Evolutionary conservation across 805 yeast genomes (phyloP).

Genomic region (Ogataea methylovora): DNA sequence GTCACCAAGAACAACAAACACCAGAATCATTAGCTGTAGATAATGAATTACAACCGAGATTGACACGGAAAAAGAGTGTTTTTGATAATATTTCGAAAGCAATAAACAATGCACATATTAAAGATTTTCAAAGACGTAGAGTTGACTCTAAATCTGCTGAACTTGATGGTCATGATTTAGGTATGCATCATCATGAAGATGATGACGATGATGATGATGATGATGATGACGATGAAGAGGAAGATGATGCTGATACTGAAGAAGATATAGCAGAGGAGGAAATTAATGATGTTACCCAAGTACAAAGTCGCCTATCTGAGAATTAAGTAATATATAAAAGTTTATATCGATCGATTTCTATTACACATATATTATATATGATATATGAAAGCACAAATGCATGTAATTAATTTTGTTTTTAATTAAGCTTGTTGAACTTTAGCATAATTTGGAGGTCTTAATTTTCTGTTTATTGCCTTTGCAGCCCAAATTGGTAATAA

Average conservation of each 20-base stretch:
- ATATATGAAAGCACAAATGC: not conserved
- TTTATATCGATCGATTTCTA: not conserved
- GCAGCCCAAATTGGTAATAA: constrained; percentile 86
- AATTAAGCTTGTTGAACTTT: constrained; percentile 76
- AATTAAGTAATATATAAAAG: too few relatives aligned
- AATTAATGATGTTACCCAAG: too few relatives aligned
- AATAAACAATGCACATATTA: constrained; percentile 70
- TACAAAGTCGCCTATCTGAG: too few relatives aligned
- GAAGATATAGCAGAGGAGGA: constrained; percentile 23
- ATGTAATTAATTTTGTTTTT: not conserved
- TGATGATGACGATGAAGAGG: too few relatives aligned
- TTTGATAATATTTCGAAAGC: constrained; percentile 43
- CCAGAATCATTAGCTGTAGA: too few relatives aligned
- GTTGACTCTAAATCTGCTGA: constrained; percentile 23
- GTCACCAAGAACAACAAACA: too few relatives aligned
- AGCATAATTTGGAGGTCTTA: constrained; percentile 94
- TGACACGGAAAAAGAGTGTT: constrained; percentile 5
- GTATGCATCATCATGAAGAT: constrained; percentile 16
- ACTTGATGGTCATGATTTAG: constrained; percentile 13
- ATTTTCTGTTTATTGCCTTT: constrained; percentile 61
- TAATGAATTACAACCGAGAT: too few relatives aligned
- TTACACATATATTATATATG: not conserved
- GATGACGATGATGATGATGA: constrained; percentile 23
- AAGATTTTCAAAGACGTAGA: constrained; percentile 73
- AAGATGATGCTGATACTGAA: constrained; percentile 14